Base-by-base conservation (phyloP, 495 filamentous ascomycete genomes). In the Viridothelium virens region DNA sequence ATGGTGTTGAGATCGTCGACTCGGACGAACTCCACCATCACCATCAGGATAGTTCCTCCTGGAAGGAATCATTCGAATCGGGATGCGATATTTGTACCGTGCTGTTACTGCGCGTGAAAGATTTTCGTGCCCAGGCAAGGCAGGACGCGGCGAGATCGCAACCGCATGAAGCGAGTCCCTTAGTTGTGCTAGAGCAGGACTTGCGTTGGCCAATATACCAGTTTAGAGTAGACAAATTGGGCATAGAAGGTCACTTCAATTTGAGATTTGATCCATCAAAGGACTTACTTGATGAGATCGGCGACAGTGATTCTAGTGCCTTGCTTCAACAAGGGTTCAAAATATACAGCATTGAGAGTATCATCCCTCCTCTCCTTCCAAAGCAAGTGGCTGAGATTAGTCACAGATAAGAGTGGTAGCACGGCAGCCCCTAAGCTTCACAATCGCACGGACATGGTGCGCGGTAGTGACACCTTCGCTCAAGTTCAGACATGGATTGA, bases 291-390 rank as follows among this genome's bases (percentile, higher is more conserved):
- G 25, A 25, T 25, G 25, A 25, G 25, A 25, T 25, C 25, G 25
- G 25, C 25, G 25, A 25, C 25, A 53, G 5, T 53, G 5, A 18
- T 53, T 53, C n/a, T 5, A 53, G n/a, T 46, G 48, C 5, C 16
- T 53, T 53, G 48, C 48, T 31, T 59, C 31, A 59, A 36, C 7
- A 59, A 59, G 53, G 10, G 18, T 59, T 59, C 53, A 36, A 33
- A 59, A 14, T 36, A 34, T 59, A 59, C 18, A 34, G 5, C 14
- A 7, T 36, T 59, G 6, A 36, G 18, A 36, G 31, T 59, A 59
- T 59, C 18, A 53, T 14, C 18, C 18, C 5, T 59, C 31, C 14
- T 59, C 31, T 36, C 10, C 31, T 36, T 14, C 31, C 18, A 36
- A 59, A 59, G 6, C 18, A 18, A 14, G 31, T 36, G 5, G 48